Base-by-base conservation (phyloP, 1,139 yeast species). In the Nakaseomyces bracarensis region DNA sequence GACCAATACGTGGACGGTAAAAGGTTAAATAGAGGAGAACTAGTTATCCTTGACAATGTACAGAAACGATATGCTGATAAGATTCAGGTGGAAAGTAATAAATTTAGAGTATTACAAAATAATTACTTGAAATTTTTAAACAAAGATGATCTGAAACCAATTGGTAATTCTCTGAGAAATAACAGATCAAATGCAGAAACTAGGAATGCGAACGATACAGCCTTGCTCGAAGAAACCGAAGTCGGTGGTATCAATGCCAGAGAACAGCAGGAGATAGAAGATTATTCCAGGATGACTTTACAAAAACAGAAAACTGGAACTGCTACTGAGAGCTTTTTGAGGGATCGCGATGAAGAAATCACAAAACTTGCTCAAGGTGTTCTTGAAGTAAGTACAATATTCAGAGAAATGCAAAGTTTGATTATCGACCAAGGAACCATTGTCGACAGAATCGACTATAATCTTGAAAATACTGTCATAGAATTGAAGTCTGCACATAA, bases 381-480 rank as follows among this genome's bases (percentile, higher is more conserved):
- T 35, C 68, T 91, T 26, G 99, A 91, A 61, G 83, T 91, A 2
- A 83, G 93, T 36, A 86, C 93, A 2, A 91, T 93, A 42, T 91
- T 91, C 67, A 82, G 84, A 59, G 97, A 93, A 57, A 76, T 91
- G 75, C 97, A 93, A 55, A 76, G 79, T 25, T 71, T 93, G 71
- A 87, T 91, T 39, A 84, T 91, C 45, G 97, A 93, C 57, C 98
- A 91, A 63, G 98, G 98, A 2, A 86, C 96, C 0, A 71, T 91
- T 37, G 70, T 91, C 46, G 98, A 91, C 62, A 69, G 97, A 50
- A 89, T 91, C 44, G 98, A 87, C 63, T 89, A 89, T 63, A 91
- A 93, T 58, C 67, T 93, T 46, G 83, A 82, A 47, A 79, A 77
- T 48, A 82, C 95, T 26, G 82, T 77, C 4, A 77, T 77, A 37